phyloP scores from a whole-genome alignment of 345 rosid genomes.

The Citrus medica region DNA sequence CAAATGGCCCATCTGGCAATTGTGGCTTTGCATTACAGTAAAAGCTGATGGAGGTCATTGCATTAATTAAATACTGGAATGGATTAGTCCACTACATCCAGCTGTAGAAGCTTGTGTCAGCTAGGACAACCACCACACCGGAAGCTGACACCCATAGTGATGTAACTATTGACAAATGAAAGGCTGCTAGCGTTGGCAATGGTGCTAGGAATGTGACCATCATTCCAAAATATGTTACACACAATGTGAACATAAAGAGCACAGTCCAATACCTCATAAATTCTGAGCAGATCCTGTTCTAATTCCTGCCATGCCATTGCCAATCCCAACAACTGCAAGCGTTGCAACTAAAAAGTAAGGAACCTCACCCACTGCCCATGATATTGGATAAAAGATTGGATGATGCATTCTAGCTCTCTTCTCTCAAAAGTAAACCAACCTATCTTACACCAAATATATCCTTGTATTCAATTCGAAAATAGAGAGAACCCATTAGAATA shows the following conservation, averaged over 20 bases:
- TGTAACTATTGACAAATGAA: conserved; percentile 27
- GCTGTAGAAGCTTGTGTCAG: conserved; percentile 27
- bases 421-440: conserved; percentile 32
- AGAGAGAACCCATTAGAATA: conserved; percentile 32
- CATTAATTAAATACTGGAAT: conserved; percentile 21
- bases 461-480: conserved; percentile 22
- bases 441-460: conserved; percentile 21
- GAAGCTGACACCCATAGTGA: conserved; percentile 34
- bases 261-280: conserved; percentile 27
- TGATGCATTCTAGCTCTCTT: conserved; percentile 34
- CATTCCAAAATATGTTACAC: conserved; percentile 31
- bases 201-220: conserved; percentile 45
- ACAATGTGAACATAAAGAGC: conserved; percentile 27
- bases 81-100: conserved; percentile 38
- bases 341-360: conserved; percentile 31
- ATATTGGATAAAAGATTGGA: conserved; percentile 34
- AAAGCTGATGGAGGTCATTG: conserved; percentile 22
- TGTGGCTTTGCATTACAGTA: conserved; percentile 21
- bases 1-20: conserved; percentile 26
- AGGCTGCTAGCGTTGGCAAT: conserved; percentile 32
- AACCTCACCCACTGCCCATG: conserved; percentile 36
- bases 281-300: conserved; percentile 23
- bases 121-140: conserved; percentile 25
- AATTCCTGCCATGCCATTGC: conserved; percentile 31
- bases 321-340: conserved; percentile 30